Percentiles rank a stretch among this genome's conserved stretches.
These are phyloP conservation scores for Pittosporum tobira DNA, from an alignment of 129 eudicot species.

Conservation along the genomic window DNA sequence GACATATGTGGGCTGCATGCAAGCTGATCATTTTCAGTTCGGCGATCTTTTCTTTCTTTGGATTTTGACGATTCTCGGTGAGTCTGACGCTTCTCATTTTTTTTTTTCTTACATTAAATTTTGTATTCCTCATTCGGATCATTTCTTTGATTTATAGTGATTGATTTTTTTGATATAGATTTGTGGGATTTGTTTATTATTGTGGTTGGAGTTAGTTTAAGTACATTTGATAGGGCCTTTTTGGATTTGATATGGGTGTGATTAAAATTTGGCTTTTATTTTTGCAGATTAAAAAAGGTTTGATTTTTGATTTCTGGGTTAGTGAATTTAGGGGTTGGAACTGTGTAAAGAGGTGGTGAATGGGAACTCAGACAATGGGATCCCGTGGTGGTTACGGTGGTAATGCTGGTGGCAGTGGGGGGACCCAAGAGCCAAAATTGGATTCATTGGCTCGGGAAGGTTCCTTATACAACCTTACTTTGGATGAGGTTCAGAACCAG, in stretches of 20 bases:
- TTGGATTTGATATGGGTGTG: not conserved
- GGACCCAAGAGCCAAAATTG: constrained; percentile 27
- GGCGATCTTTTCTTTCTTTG: not conserved
- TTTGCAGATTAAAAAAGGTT: constrained; percentile 12
- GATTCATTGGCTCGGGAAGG: constrained; percentile 46
- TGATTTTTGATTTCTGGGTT: constrained; percentile 14
- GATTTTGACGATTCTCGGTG: constrained; percentile 13
- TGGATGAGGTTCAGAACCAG: constrained; percentile 75
- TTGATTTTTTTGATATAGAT: not conserved
- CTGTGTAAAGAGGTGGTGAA: constrained; percentile 8
- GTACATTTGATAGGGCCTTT: constrained; percentile 5
- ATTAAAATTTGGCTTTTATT: not conserved
- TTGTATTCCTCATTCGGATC: constrained; percentile 16
- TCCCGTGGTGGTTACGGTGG: constrained; percentile 37
- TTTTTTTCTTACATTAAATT: not conserved
- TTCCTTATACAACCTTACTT: constrained; percentile 61
- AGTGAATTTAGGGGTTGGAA: not conserved
- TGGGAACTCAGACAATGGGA: constrained; percentile 63
- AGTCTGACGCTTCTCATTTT: constrained; percentile 2
- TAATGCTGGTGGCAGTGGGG: constrained; percentile 17
- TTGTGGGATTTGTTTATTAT: not conserved
- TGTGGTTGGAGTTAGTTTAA: not conserved
- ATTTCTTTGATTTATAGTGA: not conserved
- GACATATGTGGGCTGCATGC: constrained; percentile 3
- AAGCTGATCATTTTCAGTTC: constrained; percentile 5